A percentile compares a stretch with the other conserved stretches of the same genome.
These are phyloP conservation scores for Fusarium sp. DNA, from an alignment of 2,329 filamentous ascomycete genomes.

Conservation along the genomic window DNA sequence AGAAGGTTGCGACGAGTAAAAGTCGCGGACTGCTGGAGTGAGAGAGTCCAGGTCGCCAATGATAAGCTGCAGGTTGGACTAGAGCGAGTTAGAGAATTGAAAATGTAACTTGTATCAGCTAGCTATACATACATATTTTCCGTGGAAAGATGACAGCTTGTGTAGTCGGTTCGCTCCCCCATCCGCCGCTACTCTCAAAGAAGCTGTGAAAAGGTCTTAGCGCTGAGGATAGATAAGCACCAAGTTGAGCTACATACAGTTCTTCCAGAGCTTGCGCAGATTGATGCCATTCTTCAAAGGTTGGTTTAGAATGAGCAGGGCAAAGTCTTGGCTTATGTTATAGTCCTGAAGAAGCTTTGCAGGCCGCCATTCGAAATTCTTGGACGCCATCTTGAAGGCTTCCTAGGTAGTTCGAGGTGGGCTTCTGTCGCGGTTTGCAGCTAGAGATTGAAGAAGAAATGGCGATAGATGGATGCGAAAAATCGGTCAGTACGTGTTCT, in stretches of 20 bases:
- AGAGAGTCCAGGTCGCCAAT: constrained; percentile 94
- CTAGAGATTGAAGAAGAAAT: background rate
- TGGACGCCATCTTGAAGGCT: constrained; percentile 35
- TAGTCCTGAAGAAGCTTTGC: constrained; percentile 50
- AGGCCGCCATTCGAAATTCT: constrained; percentile 52
- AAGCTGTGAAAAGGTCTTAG: constrained; percentile 56
- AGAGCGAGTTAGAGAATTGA: constrained; percentile 10
- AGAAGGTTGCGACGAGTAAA: constrained; percentile 66
- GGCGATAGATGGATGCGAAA: background rate
- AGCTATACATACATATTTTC: constrained; percentile 53
- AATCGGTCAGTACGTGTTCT: background rate
- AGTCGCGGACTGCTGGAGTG: constrained; percentile 65
- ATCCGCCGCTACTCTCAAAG: constrained; percentile 81
- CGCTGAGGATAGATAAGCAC: constrained; percentile 1
- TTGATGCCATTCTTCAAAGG: constrained; percentile 57
- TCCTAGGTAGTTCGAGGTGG: background rate
- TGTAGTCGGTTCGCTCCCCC: constrained; percentile 85
- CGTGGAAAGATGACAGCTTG: constrained; percentile 54
- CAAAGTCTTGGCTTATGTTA: constrained; percentile 50
- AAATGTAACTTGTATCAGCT: background rate
- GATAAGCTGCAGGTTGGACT: constrained; percentile 74
- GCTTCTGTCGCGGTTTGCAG: constrained; percentile 3
- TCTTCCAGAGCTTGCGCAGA: constrained; percentile 60
- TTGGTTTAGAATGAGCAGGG: constrained; percentile 62
- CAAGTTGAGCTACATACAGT: constrained; percentile 50